These are phyloP conservation scores for Bocquillonia castaneifolia DNA, from an alignment of 441 rosid genomes.

Conservation along the genomic window DNA sequence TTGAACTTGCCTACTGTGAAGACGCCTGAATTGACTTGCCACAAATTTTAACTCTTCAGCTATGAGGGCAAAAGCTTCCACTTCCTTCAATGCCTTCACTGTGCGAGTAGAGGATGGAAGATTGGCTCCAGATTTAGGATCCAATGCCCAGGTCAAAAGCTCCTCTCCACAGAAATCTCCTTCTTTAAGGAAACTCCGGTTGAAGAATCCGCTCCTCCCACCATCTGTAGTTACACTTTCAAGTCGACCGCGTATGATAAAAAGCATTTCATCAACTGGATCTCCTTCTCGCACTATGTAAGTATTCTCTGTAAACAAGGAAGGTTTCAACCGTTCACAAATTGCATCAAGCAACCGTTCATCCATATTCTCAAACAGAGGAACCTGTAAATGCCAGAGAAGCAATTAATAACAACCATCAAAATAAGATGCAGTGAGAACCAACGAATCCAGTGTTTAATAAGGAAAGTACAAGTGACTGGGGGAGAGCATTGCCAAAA, in stretches of 20 bases:
- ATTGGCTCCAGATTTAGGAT: constrained; percentile 75
- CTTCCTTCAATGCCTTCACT: constrained; percentile 75
- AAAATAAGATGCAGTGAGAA: constrained; percentile 7
- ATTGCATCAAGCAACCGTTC: constrained; percentile 91
- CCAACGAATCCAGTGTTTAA: background rate
- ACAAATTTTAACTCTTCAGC: constrained; percentile 91
- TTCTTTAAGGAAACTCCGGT: constrained; percentile 66
- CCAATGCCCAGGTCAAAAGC: constrained; percentile 92
- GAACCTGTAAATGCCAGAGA: constrained; percentile 50
- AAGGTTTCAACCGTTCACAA: constrained; percentile 87
- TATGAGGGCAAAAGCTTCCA: constrained; percentile 79
- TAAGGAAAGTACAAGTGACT: background rate
- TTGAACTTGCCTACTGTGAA: constrained; percentile 93
- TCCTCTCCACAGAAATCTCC: constrained; percentile 97
- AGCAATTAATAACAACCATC: background rate
- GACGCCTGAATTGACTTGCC: constrained; percentile 87
- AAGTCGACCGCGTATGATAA: constrained; percentile 88
- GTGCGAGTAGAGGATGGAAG: constrained; percentile 94
- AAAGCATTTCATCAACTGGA: constrained; percentile 97
- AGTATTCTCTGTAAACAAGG: constrained; percentile 74
- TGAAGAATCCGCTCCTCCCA: constrained; percentile 93
- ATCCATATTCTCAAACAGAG: constrained; percentile 84
- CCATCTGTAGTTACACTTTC: constrained; percentile 96
- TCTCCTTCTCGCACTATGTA: constrained; percentile 91
- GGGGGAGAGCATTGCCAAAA: background rate